Evolutionary conservation across 2,329 filamentous ascomycete genomes (phyloP).

Genomic region (Penicillium decumbens): DNA sequence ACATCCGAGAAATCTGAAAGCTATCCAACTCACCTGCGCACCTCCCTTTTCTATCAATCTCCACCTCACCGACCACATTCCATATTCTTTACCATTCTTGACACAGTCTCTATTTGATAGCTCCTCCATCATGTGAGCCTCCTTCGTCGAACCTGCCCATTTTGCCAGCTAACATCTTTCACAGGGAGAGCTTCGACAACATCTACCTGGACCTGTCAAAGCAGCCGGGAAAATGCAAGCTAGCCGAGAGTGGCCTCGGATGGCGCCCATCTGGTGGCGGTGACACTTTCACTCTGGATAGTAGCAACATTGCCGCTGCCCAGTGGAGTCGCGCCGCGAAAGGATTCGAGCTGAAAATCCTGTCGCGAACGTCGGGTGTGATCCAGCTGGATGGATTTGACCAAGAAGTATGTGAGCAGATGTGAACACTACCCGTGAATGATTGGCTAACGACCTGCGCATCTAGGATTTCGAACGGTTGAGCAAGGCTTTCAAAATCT

Average conservation of each 20-base stretch:
- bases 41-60: slow-evolving; percentile 1
- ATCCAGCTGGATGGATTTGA: slow-evolving; percentile 94
- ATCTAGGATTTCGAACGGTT: slow-evolving; percentile 79
- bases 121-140: slow-evolving; percentile 35
- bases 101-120: slow-evolving; percentile 9
- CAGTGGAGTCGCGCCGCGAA: slow-evolving; percentile 94
- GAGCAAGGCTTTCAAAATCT: slow-evolving; percentile 91
- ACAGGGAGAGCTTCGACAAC: slow-evolving; percentile 88
- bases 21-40: slow-evolving; percentile 7
- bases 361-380: slow-evolving; percentile 76
- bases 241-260: slow-evolving; percentile 88
- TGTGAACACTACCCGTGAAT: not conserved
- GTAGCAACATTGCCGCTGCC: slow-evolving; percentile 74
- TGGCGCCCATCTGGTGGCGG: slow-evolving; percentile 88
- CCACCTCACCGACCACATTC: slow-evolving; percentile 2
- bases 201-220: slow-evolving; percentile 95
- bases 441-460: not conserved
- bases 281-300: slow-evolving; percentile 90
- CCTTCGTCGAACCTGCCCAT: not conserved
- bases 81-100: not conserved
- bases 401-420: slow-evolving; percentile 58
- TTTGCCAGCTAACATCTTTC: slow-evolving; percentile 11
- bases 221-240: slow-evolving; percentile 85
- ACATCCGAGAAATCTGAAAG: slow-evolving; percentile 23
- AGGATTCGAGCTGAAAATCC: slow-evolving; percentile 89